phyloP scores from a whole-genome alignment of 768 basidiomycete species.

The Termitomyces sp. region DNA sequence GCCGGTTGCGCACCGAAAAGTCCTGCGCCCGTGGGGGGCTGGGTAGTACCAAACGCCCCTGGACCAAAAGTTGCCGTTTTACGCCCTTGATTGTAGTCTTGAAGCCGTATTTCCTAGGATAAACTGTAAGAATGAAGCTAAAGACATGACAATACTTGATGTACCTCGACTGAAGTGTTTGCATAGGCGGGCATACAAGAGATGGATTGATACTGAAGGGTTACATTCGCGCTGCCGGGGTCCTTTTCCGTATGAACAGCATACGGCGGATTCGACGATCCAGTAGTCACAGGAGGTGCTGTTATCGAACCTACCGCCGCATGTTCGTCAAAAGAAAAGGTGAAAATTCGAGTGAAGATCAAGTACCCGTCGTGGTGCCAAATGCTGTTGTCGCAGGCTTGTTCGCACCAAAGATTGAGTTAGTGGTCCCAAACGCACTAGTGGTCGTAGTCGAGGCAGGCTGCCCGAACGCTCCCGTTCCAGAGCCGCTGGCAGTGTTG shows the following conservation, averaged over 20 bases:
- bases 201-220: slow-evolving; percentile 77
- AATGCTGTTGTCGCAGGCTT: slow-evolving; percentile 35
- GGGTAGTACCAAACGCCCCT: slow-evolving; percentile 40
- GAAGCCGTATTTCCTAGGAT: slow-evolving; percentile 61
- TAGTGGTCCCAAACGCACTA: slow-evolving; percentile 36
- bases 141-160: slow-evolving; percentile 15
- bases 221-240: slow-evolving; percentile 30
- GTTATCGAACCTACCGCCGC: slow-evolving; percentile 21
- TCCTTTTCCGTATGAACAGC: slow-evolving; percentile 64
- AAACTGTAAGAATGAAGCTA: neutral
- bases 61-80: slow-evolving; percentile 69
- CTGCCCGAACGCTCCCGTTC: slow-evolving; percentile 56
- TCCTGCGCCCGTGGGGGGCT: slow-evolving; percentile 27
- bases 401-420: slow-evolving; percentile 29
- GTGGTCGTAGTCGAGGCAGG: slow-evolving; percentile 33
- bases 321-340: slow-evolving; percentile 1
- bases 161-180: slow-evolving; percentile 73
- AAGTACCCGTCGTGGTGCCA: slow-evolving; percentile 32
- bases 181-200: slow-evolving; percentile 74
- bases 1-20: slow-evolving; percentile 43
- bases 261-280: slow-evolving; percentile 65
- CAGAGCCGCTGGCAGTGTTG: slow-evolving; percentile 25
- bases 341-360: neutral
- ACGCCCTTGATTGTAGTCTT: slow-evolving; percentile 72
- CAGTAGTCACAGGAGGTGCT: slow-evolving; percentile 56